Conservation (phyloP, 2,329 filamentous ascomycete genomes). For the Colletotrichum costaricense region DNA sequence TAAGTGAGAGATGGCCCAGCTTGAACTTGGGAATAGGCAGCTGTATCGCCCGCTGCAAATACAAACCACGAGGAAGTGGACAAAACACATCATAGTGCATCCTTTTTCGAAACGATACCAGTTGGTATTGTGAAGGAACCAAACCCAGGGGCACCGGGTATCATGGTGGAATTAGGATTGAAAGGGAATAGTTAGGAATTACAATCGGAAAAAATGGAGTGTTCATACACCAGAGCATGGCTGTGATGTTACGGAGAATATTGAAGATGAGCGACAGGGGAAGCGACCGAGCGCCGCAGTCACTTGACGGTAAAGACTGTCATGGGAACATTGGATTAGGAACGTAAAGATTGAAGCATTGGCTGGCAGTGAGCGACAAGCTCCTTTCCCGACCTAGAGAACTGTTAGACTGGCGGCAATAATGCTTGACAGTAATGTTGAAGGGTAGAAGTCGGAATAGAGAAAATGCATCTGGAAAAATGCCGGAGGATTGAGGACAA, state of each 20-base stretch:
- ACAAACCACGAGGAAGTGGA: not conserved
- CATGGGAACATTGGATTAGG: not conserved
- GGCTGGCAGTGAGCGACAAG: not conserved
- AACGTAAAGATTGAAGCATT: not conserved
- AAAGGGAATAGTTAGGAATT: not conserved
- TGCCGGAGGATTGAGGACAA: not conserved
- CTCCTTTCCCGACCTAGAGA: not conserved
- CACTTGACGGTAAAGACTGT: not conserved
- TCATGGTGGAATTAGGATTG: not conserved
- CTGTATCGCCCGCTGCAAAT: not conserved
- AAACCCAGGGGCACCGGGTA: too few species aligned
- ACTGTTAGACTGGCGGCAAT: not conserved
- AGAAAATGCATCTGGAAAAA: slow-evolving; percentile 2
- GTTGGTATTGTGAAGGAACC: not conserved
- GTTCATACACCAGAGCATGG: not conserved
- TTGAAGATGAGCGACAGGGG: not conserved
- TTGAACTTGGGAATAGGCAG: not conserved
- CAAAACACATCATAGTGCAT: not conserved
- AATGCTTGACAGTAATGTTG: not conserved
- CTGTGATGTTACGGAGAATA: not conserved
- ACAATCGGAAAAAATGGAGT: not conserved
- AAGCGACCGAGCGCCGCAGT: not conserved
- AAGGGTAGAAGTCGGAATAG: not conserved
- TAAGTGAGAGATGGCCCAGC: not conserved
- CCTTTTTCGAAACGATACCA: not conserved